Percentiles rank a stretch among this genome's conserved stretches.
These are phyloP conservation scores for Cladosporium sp. DNA, from an alignment of 2,329 filamentous ascomycete species.

Conservation along the genomic window DNA sequence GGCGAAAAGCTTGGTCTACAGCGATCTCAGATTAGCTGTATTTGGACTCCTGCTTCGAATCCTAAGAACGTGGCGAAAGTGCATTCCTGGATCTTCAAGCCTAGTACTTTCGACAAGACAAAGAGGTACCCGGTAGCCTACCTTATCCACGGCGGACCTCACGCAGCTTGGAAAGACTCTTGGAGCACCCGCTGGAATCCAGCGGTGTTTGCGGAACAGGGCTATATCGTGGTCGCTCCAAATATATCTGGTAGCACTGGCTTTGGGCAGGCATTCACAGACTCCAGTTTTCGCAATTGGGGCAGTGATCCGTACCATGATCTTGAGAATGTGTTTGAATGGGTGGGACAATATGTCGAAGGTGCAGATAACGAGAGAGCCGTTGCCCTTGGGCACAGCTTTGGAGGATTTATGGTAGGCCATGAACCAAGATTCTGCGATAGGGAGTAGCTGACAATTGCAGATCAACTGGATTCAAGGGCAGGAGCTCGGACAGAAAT, in stretches of 20 bases:
- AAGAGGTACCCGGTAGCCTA: conserved; percentile 38
- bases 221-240: conserved; percentile 35
- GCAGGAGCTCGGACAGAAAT: conserved; percentile 75
- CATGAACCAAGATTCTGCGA: conserved; percentile 36
- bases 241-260: conserved; percentile 36
- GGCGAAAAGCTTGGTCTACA: conserved; percentile 69
- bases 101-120: conserved; percentile 32
- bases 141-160: conserved; percentile 37
- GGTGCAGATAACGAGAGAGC: conserved; percentile 70
- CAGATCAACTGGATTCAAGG: conserved; percentile 70
- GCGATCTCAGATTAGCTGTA: conserved; percentile 63
- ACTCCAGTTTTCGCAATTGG: conserved; percentile 80
- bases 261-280: conserved; percentile 41
- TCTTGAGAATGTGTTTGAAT: conserved; percentile 75
- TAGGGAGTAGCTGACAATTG: conserved; percentile 35
- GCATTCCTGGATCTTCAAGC: conserved; percentile 59
- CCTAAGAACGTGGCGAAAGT: conserved; percentile 55
- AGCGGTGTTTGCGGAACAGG: conserved; percentile 36
- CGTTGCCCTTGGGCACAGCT: conserved; percentile 74
- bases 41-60: conserved; percentile 69
- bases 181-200: conserved; percentile 37
- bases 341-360: conserved; percentile 64
- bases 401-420: conserved; percentile 68
- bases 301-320: conserved; percentile 83
- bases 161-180: conserved; percentile 32